Evolutionary conservation across 2,329 filamentous ascomycete genomes (phyloP), one percentile per base, ranked within the genome.

Genomic region (Pseudogymnoascus sp.): DNA sequence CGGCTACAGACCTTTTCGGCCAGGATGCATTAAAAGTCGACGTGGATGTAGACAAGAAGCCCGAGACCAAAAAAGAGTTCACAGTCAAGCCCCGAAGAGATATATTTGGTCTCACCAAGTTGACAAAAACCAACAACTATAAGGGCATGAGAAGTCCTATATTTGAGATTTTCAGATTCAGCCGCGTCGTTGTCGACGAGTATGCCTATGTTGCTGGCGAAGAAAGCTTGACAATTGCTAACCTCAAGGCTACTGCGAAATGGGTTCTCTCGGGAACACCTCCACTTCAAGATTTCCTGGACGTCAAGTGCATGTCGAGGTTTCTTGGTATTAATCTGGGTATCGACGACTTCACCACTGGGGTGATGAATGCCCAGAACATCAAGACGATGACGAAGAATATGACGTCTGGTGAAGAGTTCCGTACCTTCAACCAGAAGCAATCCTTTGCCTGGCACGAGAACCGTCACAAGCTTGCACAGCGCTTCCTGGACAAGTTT

Each of bases 191-290:
- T 1, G 73, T 86, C 1, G 85, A 88, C 62, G 85, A 88, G 64
- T 86, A 82, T 64, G 81, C 83, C 0, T 84, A 86, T 63, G 71
- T 80, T 4, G 73, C 74, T 45, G 67, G 72, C 13, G 69, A 76
- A 57, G 55, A 63, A 18, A 38, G 60, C 12, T 57, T 63, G 39
- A 55, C 60, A 0, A 70, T 83, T 4, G 71, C 75, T 5, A 72
- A 71, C 0, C 65, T 85, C 1, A 67, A 75, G 23, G 76, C 62
- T 9, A 9, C 55, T 5, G 48, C 57, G 2, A 58, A 77, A 59
- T 87, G 84, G 83, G 74, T 84, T 5, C 71, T 88, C 1, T 87
- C 83, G 0, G 84, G 81, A 2, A 88, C 84, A 0, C 84, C 84
- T 1, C 74, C 76, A 0, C 66, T 86, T 2, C 74, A 75, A 4